These are phyloP conservation scores for Cladosporium sp. DNA, from an alignment of 2,329 filamentous ascomycete genomes.

Conservation along the genomic window DNA sequence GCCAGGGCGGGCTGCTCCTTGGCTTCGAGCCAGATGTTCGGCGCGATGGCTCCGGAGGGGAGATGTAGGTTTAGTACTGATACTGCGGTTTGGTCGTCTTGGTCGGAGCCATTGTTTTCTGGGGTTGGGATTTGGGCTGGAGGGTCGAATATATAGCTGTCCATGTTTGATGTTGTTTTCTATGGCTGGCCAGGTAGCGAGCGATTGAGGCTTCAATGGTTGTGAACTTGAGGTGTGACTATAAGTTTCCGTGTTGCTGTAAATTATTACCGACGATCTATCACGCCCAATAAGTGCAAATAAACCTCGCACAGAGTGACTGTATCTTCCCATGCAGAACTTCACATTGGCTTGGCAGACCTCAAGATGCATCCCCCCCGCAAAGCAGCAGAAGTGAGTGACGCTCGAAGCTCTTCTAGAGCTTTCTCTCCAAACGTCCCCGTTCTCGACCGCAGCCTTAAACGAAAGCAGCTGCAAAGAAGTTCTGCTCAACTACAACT, in stretches of 20 bases:
- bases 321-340: too few relatives aligned
- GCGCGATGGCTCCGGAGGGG: conserved; percentile 49
- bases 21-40: conserved; percentile 65
- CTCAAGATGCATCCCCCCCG: background rate
- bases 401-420: conserved; percentile 12
- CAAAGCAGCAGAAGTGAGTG: too few relatives aligned
- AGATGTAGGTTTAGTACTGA: conserved; percentile 51
- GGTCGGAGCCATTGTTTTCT: background rate
- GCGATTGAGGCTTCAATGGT: background rate
- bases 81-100: conserved; percentile 1
- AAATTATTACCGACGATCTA: too few relatives aligned
- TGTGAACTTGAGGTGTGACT: too few relatives aligned
- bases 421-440: too few relatives aligned
- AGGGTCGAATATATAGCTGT: conserved; percentile 10
- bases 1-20: conserved; percentile 60
- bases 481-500: background rate
- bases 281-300: too few relatives aligned
- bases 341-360: too few relatives aligned
- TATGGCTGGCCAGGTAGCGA: too few relatives aligned
- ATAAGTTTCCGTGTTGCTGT: too few relatives aligned
- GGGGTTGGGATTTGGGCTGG: conserved; percentile 2
- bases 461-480: conserved; percentile 7
- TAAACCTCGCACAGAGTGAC: too few relatives aligned
- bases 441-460: conserved; percentile 8
- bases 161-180: conserved; percentile 1